A percentile compares a stretch with the other conserved stretches of the same genome.
Conservation (phyloP, 1,139 yeast species). For the Hansenula sp. region DNA sequence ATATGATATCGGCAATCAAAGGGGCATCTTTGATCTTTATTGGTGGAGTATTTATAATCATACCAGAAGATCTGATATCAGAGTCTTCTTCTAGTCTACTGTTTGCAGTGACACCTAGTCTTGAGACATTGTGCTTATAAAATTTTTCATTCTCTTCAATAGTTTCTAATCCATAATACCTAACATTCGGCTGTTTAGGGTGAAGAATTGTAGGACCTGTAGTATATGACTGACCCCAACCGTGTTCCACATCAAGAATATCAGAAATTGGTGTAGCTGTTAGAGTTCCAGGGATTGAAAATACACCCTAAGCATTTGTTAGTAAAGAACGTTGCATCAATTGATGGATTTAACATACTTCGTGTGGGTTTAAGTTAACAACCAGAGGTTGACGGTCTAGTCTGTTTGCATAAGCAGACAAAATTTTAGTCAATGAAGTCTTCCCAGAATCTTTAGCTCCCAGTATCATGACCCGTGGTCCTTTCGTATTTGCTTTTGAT, state of each 20-base stretch:
- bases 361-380: conserved; percentile 81
- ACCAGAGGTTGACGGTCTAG: conserved; percentile 61
- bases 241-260: conserved; percentile 73
- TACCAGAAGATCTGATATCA: conserved; percentile 52
- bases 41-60: conserved; percentile 81
- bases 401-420: conserved; percentile 75
- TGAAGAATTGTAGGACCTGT: conserved; percentile 84
- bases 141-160: conserved; percentile 56
- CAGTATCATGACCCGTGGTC: conserved; percentile 69
- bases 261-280: conserved; percentile 85
- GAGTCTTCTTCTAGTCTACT: conserved; percentile 58
- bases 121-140: conserved; percentile 52
- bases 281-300: conserved; percentile 79
- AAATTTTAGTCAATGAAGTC: conserved; percentile 64
- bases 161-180: conserved; percentile 70
- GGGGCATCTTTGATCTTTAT: conserved; percentile 26
- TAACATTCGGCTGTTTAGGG: conserved; percentile 84
- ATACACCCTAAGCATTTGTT: conserved; percentile 42
- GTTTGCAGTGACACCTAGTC: conserved; percentile 55
- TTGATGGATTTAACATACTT: conserved; percentile 20
- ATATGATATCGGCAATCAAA: conserved; percentile 54
- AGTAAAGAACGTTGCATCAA: too few relatives aligned
- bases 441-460: conserved; percentile 80
- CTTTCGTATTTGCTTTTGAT: conserved; percentile 24
- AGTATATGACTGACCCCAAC: conserved; percentile 82